Evolutionary conservation across 495 filamentous ascomycete species (phyloP).

Genomic region (Podospora comata): DNA sequence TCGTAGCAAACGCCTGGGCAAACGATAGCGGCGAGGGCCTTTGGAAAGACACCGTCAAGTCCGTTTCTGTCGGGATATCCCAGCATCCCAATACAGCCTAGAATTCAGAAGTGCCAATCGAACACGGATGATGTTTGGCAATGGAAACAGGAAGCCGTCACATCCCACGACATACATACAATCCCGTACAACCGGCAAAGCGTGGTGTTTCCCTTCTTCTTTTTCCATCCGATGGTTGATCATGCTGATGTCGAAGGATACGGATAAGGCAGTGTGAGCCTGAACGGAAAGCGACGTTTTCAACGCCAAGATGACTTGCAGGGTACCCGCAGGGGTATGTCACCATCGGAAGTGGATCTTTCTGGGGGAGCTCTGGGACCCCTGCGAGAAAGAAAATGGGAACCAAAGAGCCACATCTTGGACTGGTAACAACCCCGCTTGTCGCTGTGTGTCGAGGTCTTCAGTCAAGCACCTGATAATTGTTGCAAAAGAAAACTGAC

Average conservation of each 20-base stretch:
- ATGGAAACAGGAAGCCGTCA: not conserved
- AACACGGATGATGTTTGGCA: not conserved
- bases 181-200: not conserved
- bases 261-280: not conserved
- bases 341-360: constrained; percentile 8
- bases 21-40: constrained; percentile 1
- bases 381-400: not conserved
- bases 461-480: not conserved
- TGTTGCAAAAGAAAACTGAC: not conserved
- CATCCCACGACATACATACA: not conserved
- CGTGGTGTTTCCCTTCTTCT: not conserved
- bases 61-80: not conserved
- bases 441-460: not conserved
- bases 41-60: not conserved
- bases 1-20: not conserved
- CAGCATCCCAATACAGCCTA: not conserved
- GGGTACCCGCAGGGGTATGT: constrained; percentile 3
- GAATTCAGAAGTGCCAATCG: constrained; percentile 8
- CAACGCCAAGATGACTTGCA: not conserved
- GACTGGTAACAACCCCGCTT: not conserved
- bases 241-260: not conserved
- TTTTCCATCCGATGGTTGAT: not conserved
- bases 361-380: not conserved
- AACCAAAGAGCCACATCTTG: not conserved
- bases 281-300: constrained; percentile 1